Evolutionary conservation across 495 filamentous ascomycete genomes (phyloP).

Genomic region (Aspergillus nanangensis): DNA sequence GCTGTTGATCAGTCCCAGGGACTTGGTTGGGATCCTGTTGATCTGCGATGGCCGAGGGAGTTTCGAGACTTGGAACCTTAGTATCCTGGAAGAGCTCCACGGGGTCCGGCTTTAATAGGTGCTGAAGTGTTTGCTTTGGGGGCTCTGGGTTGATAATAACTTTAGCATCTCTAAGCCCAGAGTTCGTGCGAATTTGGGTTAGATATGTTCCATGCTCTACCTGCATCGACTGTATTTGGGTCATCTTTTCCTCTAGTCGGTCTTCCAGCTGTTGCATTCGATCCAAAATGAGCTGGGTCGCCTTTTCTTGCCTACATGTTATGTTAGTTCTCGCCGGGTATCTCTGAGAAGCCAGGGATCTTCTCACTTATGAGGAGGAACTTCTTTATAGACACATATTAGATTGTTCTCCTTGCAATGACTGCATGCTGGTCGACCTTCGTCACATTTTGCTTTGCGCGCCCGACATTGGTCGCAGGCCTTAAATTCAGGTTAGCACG

Average conservation of each 20-base stretch:
- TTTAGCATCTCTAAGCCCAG: conserved; percentile 8
- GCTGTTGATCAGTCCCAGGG: too few relatives aligned
- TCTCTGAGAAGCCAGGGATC: conserved; percentile 3
- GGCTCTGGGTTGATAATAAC: too few relatives aligned
- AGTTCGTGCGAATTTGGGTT: conserved; percentile 1
- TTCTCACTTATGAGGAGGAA: conserved; percentile 56
- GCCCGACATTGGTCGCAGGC: conserved; percentile 59
- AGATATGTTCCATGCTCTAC: conserved; percentile 10
- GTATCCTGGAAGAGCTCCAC: too few relatives aligned
- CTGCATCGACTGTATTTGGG: conserved; percentile 11
- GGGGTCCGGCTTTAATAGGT: too few relatives aligned
- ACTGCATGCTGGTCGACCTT: conserved; percentile 54
- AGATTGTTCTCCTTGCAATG: conserved; percentile 55
- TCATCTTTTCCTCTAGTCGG: conserved; percentile 11
- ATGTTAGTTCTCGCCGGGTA: conserved; percentile 4
- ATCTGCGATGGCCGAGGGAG: too few relatives aligned
- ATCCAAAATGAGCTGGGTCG: conserved; percentile 33
- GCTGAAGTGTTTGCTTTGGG: too few relatives aligned
- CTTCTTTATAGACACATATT: conserved; percentile 55
- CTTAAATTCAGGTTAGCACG: conserved; percentile 21
- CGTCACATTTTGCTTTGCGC: conserved; percentile 61
- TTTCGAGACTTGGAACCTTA: too few relatives aligned
- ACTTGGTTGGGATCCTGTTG: too few relatives aligned
- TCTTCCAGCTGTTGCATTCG: conserved; percentile 27
- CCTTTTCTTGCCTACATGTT: conserved; percentile 35